Conservation (phyloP, 2,329 filamentous ascomycete genomes). For the Aspergillus tubingensis region DNA sequence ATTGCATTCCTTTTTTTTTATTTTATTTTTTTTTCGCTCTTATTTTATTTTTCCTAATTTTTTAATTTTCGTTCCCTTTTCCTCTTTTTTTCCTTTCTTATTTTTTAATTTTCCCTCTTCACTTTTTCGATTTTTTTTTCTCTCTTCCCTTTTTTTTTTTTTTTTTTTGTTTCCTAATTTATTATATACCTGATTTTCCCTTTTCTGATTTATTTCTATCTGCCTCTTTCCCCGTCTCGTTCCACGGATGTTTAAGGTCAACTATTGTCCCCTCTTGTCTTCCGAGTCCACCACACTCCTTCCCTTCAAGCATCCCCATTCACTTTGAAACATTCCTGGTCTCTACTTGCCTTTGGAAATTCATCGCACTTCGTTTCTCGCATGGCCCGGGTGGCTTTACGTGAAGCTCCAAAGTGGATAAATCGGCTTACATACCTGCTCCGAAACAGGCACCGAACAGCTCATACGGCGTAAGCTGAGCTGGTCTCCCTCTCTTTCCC, state of each 20-base stretch:
- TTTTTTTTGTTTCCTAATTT: too few relatives aligned
- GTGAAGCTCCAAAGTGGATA: conserved; percentile 20
- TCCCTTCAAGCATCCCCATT: not conserved
- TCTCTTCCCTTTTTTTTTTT: too few relatives aligned
- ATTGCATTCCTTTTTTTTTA: conserved; percentile 1
- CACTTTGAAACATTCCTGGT: conserved; percentile 7
- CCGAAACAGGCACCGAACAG: conserved; percentile 20
- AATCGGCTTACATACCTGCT: conserved; percentile 25
- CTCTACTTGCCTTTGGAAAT: not conserved
- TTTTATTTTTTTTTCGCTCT: not conserved
- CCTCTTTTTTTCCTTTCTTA: too few relatives aligned
- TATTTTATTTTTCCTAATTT: too few relatives aligned
- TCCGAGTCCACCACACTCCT: conserved; percentile 3
- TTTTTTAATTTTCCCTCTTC: too few relatives aligned
- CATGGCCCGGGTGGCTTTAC: conserved; percentile 19
- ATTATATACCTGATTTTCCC: not conserved
- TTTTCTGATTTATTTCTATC: conserved; percentile 6
- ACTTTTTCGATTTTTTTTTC: too few relatives aligned
- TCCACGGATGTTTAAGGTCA: not conserved
- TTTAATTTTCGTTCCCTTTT: too few relatives aligned
- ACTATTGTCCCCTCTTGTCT: conserved; percentile 6
- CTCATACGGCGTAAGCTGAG: conserved; percentile 18
- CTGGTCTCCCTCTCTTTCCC: conserved; percentile 1
- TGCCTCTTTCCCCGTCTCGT: not conserved
- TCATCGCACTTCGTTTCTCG: conserved; percentile 9